Evolutionary conservation across 805 yeast genomes (phyloP), one percentile per base, ranked within the genome.

Genomic region (Candida gorgasii): DNA sequence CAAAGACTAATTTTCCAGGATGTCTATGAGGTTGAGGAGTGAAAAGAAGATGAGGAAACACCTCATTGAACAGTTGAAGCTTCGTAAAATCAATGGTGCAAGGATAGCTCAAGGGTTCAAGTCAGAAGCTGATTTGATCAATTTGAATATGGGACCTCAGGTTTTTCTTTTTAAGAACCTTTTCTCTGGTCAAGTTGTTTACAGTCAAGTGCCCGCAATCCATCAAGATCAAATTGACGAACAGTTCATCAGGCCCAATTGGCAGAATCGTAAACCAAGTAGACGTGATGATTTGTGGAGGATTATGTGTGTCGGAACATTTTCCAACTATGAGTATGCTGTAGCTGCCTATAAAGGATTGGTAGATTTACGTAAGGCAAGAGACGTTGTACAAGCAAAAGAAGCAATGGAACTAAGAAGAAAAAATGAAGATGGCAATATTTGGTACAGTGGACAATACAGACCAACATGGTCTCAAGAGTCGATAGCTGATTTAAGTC

Each of bases 391-490:
- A n/a, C 71, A 75, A 48, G 66, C 69, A 27, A 70, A 79, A 49
- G 80, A 78, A 54, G 88, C 92, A 19, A 76, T 79, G 55, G 68
- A 73, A 34, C 68, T 84, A 73, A 76, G 97, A 55, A 81, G 79
- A 56, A 80, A 86, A 58, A 80, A 86, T 58, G 77, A 73, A 34
- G 86, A 80, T 44, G 93, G 95, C 1, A 83, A 86, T 64, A 79
- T 83, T 38, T 89, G 97, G 96, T 84, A 73, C 61, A 79, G 84
- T 44, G 92, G 88, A 36, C 95, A 87, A 64, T 92, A 77, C 69
- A 79, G 97, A 58, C 97, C 97, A 18, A 82, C 93, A 0, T 87
- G 84, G 65, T 73, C 95, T 9, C 96, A 88, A 62, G 97, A 90
- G 62, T 86, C 97, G 1, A 89, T 88, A 20, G 87, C 96, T 5